Evolutionary conservation across 1,284 basidiomycete genomes (phyloP), one percentile per base, ranked within the genome.

Genomic region (Papiliotrema nemorosa): DNA sequence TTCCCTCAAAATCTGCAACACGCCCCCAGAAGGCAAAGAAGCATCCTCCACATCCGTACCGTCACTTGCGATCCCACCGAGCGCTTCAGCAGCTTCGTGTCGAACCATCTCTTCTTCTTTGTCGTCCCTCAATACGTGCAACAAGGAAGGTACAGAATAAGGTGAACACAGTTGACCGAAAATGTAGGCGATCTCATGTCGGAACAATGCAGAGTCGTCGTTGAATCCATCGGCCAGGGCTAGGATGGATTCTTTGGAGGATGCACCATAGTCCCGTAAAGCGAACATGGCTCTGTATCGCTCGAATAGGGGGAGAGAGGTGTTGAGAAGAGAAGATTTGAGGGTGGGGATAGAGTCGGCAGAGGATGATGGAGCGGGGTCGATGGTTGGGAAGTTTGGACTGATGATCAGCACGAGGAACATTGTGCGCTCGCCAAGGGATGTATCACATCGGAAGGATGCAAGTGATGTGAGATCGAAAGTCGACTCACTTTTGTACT

Each of bases 221-320:
- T 78, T 72, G 71, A 99, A 93, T 0, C 93, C 94, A 34, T 84
- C 82, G 0, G 92, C 90, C 16, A 99, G 84, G 2, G 93, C 92
- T 57, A 90, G 83, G 12, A 99, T 87, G 0, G 94, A 93, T 18
- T 75, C 75, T 48, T 72, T 67, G 13, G 61, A 63, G 13, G 58
- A 51, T 0, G 86, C 85, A 25, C 89, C 89, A 44, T 90, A 87
- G 73, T 97, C 93, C 25, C 96, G 84, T 41, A 99, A 80, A 0
- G 90, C 88, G 70, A 99, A 98, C 96, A 99, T 98, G 37, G 96
- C 94, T 14, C 96, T 84, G 72, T 99, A 99, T 33, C 96, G 84
- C 61, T 92, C 85, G 66, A 98, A 99, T 0, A 99, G 82, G 0
- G 89, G 81, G 1, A 87, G 76, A 4, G 75, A 74, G 2, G 77